Evolutionary conservation across 2,329 filamentous ascomycete species (phyloP).

Genomic region (Botrytis paeoniae): DNA sequence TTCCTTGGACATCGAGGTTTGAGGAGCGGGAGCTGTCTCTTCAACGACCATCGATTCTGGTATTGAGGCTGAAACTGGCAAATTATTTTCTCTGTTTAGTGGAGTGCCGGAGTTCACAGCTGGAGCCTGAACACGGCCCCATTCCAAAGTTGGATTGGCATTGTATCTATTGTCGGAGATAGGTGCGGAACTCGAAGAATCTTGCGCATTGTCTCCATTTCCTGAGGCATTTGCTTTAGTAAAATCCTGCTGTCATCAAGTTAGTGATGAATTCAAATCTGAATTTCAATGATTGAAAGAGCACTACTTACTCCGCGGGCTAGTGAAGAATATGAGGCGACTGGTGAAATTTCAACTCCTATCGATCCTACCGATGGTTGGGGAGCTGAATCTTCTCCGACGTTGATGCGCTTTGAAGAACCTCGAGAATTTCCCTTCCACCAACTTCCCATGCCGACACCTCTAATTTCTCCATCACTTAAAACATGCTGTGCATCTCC

Average conservation of each 20-base stretch:
- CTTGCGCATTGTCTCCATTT: background rate
- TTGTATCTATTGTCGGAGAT: background rate
- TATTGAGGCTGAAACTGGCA: background rate
- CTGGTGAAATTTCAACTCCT: background rate
- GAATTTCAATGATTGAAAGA: no score
- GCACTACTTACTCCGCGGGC: background rate
- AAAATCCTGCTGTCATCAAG: background rate
- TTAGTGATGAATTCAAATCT: background rate
- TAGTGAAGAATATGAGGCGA: background rate
- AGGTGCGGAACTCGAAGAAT: background rate
- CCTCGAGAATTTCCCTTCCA: constrained; percentile 22
- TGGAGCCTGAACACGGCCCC: background rate
- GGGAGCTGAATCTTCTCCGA: background rate
- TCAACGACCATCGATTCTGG: background rate
- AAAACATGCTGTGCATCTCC: background rate
- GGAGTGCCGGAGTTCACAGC: no score
- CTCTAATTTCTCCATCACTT: constrained; percentile 25
- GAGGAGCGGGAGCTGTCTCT: background rate
- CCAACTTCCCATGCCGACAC: constrained; percentile 31
- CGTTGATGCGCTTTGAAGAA: background rate
- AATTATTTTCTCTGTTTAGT: background rate
- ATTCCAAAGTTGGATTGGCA: background rate
- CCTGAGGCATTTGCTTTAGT: background rate
- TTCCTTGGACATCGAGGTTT: background rate
- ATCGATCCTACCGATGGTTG: background rate